A percentile compares a stretch with the other conserved stretches of the same genome.
phyloP scores from a whole-genome alignment of 176 grass and related monocot species.

The Paspalum notatum region DNA sequence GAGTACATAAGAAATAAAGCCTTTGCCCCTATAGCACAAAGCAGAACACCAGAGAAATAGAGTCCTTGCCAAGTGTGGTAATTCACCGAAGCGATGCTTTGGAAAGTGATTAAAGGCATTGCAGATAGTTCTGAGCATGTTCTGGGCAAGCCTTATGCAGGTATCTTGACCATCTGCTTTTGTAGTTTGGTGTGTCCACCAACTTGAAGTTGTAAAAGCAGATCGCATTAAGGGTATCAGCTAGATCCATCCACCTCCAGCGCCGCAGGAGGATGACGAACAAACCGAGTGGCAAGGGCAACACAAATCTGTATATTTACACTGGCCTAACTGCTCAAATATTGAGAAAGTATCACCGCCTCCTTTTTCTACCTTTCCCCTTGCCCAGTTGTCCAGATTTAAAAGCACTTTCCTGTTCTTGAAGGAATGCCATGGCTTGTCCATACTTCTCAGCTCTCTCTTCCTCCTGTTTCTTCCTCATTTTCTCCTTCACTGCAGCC shows the following conservation, averaged over 20 bases:
- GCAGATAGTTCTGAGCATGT: not conserved
- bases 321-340: constrained; percentile 24
- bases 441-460: constrained; percentile 77
- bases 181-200: not conserved
- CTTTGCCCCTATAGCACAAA: not conserved
- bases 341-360: constrained; percentile 46
- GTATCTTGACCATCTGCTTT: constrained; percentile 12
- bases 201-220: not conserved
- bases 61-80: constrained; percentile 1
- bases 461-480: constrained; percentile 62
- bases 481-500: constrained; percentile 64
- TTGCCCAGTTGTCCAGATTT: constrained; percentile 93
- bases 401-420: constrained; percentile 91
- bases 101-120: not conserved
- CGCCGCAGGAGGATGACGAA: not conserved
- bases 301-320: constrained; percentile 28
- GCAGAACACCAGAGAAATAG: constrained; percentile 16
- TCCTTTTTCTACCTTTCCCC: constrained; percentile 87
- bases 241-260: constrained; percentile 5
- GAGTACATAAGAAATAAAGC: no score
- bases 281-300: constrained; percentile 30
- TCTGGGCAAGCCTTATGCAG: not conserved
- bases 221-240: not conserved
- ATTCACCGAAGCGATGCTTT: not conserved
- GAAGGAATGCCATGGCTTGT: constrained; percentile 73